Evolutionary conservation across 2,329 filamentous ascomycete genomes (phyloP), one percentile per base, ranked within the genome.

Genomic region (Fusarium poae): DNA sequence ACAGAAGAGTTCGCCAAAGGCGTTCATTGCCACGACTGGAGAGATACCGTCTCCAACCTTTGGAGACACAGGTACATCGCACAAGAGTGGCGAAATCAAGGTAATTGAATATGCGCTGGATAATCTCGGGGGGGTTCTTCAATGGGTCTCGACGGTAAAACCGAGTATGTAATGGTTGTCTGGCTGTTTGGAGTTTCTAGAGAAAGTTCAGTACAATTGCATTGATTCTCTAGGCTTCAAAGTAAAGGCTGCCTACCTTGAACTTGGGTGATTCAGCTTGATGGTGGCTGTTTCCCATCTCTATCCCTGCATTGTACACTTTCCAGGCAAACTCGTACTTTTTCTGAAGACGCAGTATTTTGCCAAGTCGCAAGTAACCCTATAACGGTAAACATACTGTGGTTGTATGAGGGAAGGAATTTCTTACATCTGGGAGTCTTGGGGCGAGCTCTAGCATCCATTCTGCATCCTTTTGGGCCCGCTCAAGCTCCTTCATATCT

Each of bases 391-490:
- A 74, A 56, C 20, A 44, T 35, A 10, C 4, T n/a, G n/a, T 8
- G 23, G 30, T 37, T 8, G 34, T 37, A 10, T 21, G n/a, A 23
- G 25, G 7, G 45, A 13, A 21, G 37, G n/a, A 12, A 6, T 8
- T 11, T 39, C 77, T 37, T 71, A 82, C 81, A 67, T 83, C 80
- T 18, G 81, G 76, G 3, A 78, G 70, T 35, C 76, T 73, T 23
- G 81, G 81, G 8, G 81, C 79, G 42, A 83, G 75, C 55, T 82
- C 79, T 20, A 83, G 64, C 23, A 83, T 77, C 80, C 81, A 82
- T 68, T 80, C 78, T 11, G 81, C 81, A 55, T 82, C 81, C 34
- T 66, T 75, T 60, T 72, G 76, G 16, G 81, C 81, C 25, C 78
- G 77, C 7, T 75, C 77, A 4, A 82, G 71, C 55, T 81, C 77